Percentiles rank a stretch among this genome's conserved stretches.
Evolutionary conservation across 2,329 filamentous ascomycete genomes (phyloP).

Genomic region (Hypoxylon sp.): DNA sequence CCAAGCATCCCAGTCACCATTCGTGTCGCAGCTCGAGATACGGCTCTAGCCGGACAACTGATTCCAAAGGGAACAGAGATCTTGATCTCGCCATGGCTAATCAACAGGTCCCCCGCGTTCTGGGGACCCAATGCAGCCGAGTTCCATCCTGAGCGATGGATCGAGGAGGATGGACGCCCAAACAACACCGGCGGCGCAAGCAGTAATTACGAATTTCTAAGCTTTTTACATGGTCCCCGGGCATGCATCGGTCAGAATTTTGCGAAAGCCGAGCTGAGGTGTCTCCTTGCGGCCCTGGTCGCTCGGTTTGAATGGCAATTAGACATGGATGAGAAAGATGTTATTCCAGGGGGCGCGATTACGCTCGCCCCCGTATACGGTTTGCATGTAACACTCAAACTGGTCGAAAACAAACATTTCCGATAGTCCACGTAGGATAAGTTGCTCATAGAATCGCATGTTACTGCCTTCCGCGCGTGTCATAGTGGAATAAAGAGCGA

Average conservation of each 20-base stretch:
- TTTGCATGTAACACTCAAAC: constrained; percentile 63
- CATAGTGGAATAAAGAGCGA: not conserved
- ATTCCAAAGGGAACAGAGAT: constrained; percentile 77
- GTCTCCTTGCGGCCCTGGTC: constrained; percentile 77
- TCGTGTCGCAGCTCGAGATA: constrained; percentile 70
- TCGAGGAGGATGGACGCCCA: constrained; percentile 60
- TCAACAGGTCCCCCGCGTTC: constrained; percentile 73
- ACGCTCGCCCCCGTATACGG: constrained; percentile 78
- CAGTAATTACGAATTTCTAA: constrained; percentile 77
- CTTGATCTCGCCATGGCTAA: constrained; percentile 69
- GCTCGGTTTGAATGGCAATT: constrained; percentile 72
- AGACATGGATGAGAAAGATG: constrained; percentile 71
- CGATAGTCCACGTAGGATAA: not conserved
- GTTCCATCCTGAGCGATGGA: constrained; percentile 80
- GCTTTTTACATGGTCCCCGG: constrained; percentile 79
- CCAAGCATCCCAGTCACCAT: constrained; percentile 76
- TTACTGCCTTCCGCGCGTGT: too few relatives aligned
- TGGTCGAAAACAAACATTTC: constrained; percentile 8
- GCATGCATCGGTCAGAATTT: constrained; percentile 81
- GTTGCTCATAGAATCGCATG: too few relatives aligned
- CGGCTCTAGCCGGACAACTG: constrained; percentile 68
- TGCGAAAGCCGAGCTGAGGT: constrained; percentile 80
- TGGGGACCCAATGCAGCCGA: constrained; percentile 77
- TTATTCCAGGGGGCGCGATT: constrained; percentile 74
- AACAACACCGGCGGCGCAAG: constrained; percentile 74